phyloP scores from a whole-genome alignment of 164 flowering plant species.

The Nelumbo lutea region DNA sequence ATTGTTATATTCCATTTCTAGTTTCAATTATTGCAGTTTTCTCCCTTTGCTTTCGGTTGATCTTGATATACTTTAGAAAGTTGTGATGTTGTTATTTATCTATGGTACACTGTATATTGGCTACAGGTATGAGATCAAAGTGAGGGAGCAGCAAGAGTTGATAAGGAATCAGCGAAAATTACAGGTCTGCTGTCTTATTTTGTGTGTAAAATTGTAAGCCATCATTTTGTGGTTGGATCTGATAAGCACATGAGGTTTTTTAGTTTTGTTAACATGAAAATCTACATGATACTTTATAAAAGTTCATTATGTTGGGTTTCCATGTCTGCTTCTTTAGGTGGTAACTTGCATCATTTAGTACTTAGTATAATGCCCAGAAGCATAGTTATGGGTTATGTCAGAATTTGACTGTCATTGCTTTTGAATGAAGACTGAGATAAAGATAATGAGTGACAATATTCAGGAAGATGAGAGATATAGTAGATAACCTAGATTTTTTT shows the following conservation, averaged over 20 bases:
- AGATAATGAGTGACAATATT: not conserved
- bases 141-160: constrained; percentile 83
- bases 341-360: not conserved
- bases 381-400: not conserved
- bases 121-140: constrained; percentile 85
- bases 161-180: constrained; percentile 65
- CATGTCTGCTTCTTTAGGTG: not conserved
- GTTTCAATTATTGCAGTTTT: not conserved
- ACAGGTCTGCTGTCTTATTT: constrained; percentile 51
- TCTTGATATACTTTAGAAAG: not conserved
- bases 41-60: not conserved
- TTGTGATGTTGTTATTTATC: constrained; percentile 2
- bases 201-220: not conserved
- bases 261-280: not conserved
- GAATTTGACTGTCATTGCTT: not conserved
- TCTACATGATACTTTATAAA: not conserved
- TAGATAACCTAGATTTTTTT: not conserved
- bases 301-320: not conserved
- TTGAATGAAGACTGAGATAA: not conserved
- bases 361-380: not conserved
- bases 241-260: not conserved
- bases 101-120: constrained; percentile 12
- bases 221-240: not conserved
- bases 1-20: not conserved
- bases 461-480: no score